Percentiles rank a stretch among this genome's conserved stretches.
Evolutionary conservation across 2,329 filamentous ascomycete species (phyloP).

Genomic region (Calonectria honghensis): DNA sequence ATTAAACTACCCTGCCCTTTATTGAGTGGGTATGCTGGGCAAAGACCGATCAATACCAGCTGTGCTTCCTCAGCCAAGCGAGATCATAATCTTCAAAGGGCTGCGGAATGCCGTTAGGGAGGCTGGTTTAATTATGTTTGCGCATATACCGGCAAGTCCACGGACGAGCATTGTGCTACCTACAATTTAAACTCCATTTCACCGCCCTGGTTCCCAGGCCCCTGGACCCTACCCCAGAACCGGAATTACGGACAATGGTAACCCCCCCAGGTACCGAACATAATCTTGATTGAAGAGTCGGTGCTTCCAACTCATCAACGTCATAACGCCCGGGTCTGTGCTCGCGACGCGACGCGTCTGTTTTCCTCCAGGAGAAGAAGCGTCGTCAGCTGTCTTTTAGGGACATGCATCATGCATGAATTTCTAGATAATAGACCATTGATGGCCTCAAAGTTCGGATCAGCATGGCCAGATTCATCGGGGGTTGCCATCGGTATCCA

Average conservation of each 20-base stretch:
- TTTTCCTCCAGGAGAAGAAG: not conserved
- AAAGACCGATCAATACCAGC: too few relatives aligned
- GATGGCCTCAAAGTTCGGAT: not conserved
- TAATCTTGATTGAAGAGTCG: not conserved
- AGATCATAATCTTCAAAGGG: too few relatives aligned
- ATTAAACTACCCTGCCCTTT: too few relatives aligned
- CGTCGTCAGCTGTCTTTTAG: not conserved
- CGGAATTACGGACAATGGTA: not conserved
- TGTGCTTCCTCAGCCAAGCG: too few relatives aligned
- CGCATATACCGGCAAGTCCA: not conserved
- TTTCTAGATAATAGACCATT: not conserved
- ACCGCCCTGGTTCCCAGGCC: not conserved
- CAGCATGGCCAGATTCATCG: not conserved
- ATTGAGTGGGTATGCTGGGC: too few relatives aligned
- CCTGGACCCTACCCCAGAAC: not conserved
- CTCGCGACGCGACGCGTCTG: not conserved
- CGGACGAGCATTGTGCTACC: not conserved
- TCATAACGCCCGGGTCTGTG: not conserved
- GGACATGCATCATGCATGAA: not conserved
- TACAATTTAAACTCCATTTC: not conserved
- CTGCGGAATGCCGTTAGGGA: not conserved
- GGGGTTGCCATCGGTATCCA: not conserved
- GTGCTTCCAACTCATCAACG: not conserved
- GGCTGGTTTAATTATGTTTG: not conserved
- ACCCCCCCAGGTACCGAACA: not conserved